Evolutionary conservation across 768 basidiomycete genomes (phyloP), one percentile per base, ranked within the genome.

Genomic region (Macrocybe gigantea): DNA sequence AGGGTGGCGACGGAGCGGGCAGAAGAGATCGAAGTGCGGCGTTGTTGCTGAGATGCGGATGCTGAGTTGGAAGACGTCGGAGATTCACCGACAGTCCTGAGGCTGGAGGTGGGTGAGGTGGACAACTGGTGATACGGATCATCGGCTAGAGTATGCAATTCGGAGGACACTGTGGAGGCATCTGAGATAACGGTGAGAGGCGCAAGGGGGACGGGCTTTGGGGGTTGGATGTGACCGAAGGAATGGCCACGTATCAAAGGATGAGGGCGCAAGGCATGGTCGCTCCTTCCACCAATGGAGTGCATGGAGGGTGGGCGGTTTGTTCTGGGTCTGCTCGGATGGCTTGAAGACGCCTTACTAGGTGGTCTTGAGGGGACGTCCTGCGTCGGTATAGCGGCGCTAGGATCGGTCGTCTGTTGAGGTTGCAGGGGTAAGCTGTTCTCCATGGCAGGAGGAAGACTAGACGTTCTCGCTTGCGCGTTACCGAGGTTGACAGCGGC

Each of bases 241-340:
- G 86, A 86, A 52, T 82, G 74, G 7, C 85, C 85, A 47, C 87
- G 82, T 53, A 89, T 88, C 44, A 89, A 73, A 6, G 86, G 88
- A 58, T 89, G 88, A 0, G 85, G 85, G 11, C 83, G 82, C 43
- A 85, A 67, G 40, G 60, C 22, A 4, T 22, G 22, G 22, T 58
- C 57, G 39, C 36, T 42, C 41, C 57, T 33, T 12, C 33, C 22
- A 22, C 40, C 60, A n/a, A 74, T 60, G 11, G 85, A 85, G 56
- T 84, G 78, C 32, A 65, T 77, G 5, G 85, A 87, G 7, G 82
- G 73, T 6, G 85, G 82, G 12, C 85, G 78, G 51, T 65, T 56
- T 15, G 71, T 65, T 34, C 68, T 60, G 36, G 70, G 78, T 49
- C 70, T 77, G 49, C 62, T 48, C 13, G 62, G 51, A 15, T 60